These are phyloP conservation scores for Yamadazyma endophytica DNA, from an alignment of 805 yeast species.

Conservation along the genomic window DNA sequence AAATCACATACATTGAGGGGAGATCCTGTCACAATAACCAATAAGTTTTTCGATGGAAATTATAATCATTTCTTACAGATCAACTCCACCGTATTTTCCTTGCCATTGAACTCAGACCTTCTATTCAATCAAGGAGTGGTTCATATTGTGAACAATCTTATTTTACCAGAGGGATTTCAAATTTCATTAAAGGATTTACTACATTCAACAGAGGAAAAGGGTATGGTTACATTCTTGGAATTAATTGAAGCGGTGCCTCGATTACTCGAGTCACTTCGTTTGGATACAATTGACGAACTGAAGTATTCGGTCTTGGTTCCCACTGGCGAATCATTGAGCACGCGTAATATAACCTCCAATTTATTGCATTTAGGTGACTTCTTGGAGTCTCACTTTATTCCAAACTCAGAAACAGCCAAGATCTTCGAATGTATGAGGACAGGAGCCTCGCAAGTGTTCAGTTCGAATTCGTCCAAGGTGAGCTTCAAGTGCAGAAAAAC, in stretches of 20 bases:
- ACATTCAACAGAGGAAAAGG: conserved; percentile 43
- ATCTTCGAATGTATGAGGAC: conserved; percentile 41
- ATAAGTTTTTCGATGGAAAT: conserved; percentile 15
- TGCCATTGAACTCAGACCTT: conserved; percentile 55
- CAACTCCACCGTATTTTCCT: conserved; percentile 27
- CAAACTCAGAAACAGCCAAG: conserved; percentile 46
- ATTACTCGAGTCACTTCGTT: conserved; percentile 38
- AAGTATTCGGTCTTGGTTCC: conserved; percentile 72
- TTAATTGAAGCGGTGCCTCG: conserved; percentile 43
- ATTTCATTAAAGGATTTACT: conserved; percentile 57
- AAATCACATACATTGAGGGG: conserved; percentile 23
- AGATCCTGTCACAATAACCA: conserved; percentile 20
- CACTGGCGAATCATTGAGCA: conserved; percentile 48
- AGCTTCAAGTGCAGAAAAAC: conserved; percentile 23
- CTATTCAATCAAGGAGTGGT: conserved; percentile 82
- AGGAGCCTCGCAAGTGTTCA: conserved; percentile 20
- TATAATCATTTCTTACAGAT: conserved; percentile 21
- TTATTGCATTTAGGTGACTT: conserved; percentile 48
- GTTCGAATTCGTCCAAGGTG: conserved; percentile 38
- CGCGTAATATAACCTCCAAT: conserved; percentile 46
- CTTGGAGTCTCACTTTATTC: conserved; percentile 65
- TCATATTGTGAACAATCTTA: conserved; percentile 57
- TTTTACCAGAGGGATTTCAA: conserved; percentile 53
- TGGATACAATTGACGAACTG: conserved; percentile 15
- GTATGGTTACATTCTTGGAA: conserved; percentile 31